phyloP scores from a whole-genome alignment of 441 rosid genomes.

The Gossypium davidsonii region DNA sequence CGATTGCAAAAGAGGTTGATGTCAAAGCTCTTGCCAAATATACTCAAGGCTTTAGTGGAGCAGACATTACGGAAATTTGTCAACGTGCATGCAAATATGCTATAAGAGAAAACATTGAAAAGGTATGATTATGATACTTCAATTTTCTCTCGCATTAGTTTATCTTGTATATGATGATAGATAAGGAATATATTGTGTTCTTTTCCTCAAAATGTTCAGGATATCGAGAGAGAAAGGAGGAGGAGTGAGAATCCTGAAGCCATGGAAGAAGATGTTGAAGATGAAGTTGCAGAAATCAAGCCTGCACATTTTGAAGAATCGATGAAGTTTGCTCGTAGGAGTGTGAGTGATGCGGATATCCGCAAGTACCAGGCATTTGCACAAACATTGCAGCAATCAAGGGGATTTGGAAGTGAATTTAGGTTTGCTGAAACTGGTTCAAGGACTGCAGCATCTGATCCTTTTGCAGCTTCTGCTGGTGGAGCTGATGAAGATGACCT shows the following conservation, averaged over 20 bases:
- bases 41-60: conserved; percentile 59
- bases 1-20: conserved; percentile 52
- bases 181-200: neutral
- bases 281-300: conserved; percentile 56
- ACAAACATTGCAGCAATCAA: conserved; percentile 57
- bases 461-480: conserved; percentile 61
- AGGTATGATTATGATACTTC: conserved; percentile 16
- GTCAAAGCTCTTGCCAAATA: conserved; percentile 51
- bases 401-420: conserved; percentile 55
- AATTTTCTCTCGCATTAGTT: neutral
- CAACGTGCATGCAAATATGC: conserved; percentile 59
- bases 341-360: conserved; percentile 66
- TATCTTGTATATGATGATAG: neutral
- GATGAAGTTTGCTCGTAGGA: conserved; percentile 60
- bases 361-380: conserved; percentile 67
- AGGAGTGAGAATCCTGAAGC: conserved; percentile 56
- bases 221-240: conserved; percentile 60
- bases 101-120: conserved; percentile 54
- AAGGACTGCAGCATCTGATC: conserved; percentile 41
- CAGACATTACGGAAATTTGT: conserved; percentile 55
- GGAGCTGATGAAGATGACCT: conserved; percentile 78
- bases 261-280: conserved; percentile 58
- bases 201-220: conserved; percentile 23
- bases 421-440: conserved; percentile 39
- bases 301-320: conserved; percentile 63